These are phyloP conservation scores for Trapa bicornis DNA, from an alignment of 345 rosid species.

Conservation along the genomic window DNA sequence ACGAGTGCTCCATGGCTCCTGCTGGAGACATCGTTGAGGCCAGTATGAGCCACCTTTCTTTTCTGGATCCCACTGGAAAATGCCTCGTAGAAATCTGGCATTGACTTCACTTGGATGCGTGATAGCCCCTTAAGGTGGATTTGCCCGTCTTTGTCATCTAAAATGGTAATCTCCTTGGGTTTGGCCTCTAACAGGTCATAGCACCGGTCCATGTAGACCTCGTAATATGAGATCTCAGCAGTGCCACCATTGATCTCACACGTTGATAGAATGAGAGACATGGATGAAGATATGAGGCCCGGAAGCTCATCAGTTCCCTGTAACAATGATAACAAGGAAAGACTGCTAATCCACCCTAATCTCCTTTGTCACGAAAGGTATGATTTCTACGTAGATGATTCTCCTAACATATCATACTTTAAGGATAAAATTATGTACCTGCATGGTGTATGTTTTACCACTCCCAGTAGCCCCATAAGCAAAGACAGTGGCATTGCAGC, in stretches of 20 bases:
- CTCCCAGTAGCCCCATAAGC: conserved; percentile 97
- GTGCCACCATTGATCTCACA: conserved; percentile 35
- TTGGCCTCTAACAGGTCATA: conserved; percentile 65
- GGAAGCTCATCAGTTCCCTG: conserved; percentile 54
- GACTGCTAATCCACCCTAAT: not conserved
- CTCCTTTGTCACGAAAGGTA: not conserved
- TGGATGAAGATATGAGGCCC: conserved; percentile 65
- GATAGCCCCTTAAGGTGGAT: conserved; percentile 74
- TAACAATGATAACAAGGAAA: not conserved
- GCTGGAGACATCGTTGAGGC: conserved; percentile 78
- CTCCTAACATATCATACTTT: not conserved
- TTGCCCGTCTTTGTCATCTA: conserved; percentile 62
- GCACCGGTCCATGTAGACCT: conserved; percentile 86
- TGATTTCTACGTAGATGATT: not conserved
- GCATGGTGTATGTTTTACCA: conserved; percentile 92
- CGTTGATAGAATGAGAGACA: conserved; percentile 48
- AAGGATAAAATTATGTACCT: conserved; percentile 25
- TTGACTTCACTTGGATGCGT: conserved; percentile 40
- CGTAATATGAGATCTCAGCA: conserved; percentile 71
- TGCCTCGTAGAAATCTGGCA: conserved; percentile 44
- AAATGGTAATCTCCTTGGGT: conserved; percentile 43
- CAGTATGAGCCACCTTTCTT: conserved; percentile 74
- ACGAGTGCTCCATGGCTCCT: conserved; percentile 91
- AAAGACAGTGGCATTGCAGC: conserved; percentile 68
- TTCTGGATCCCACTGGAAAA: conserved; percentile 47